Evolutionary conservation across 192 early-diverging fungal species (phyloP), one percentile per base, ranked within the genome.

Genomic region (Coemansia sp.): DNA sequence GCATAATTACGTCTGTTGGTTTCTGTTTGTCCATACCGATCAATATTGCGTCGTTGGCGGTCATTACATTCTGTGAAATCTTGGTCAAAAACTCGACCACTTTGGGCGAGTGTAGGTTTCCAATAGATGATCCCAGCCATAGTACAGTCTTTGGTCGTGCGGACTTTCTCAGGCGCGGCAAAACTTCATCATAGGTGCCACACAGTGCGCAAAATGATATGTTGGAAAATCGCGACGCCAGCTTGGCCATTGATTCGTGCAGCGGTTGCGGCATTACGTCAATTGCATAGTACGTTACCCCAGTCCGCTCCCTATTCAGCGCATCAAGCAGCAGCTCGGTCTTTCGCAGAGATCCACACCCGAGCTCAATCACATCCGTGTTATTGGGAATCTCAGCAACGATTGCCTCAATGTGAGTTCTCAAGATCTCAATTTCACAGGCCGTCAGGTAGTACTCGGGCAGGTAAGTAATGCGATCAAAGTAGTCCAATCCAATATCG

Each of bases 111-210:
- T 69, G 80, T 47, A 85, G 74, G 67, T 95, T 96, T 8, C 95
- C 94, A 25, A 98, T 90, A 0, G 92, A 94, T 3, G 89, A 91
- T 0, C 95, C 95, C 25, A 97, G 81, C 95, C 95, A 97, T 48
- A 95, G 73, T 9, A 94, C 71, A 4, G 86, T 87, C 71, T 92
- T 94, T 9, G 80, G 88, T 1, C 88, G 83, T 3, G 74, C 9
- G 0, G 73, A 69, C 31, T 83, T 69, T 12, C 75, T 68, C 23
- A 86, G 86, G 39, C 69, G 64, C 12, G 88, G 77, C 37, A 96
- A 72, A 0, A 89, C 89, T 67, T 95, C 89, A 23, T 96, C 91
- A 65, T 98, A 98, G 6, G 91, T 94, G 29, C 95, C 94, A 59
- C 89, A 86, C 17, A 98, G 78, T 6, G 93, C 95, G 12, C 87